A percentile compares a stretch with the other conserved stretches of the same genome.
These are phyloP conservation scores for Canavalia gladiata DNA, from an alignment of 306 rosid species.

Conservation along the genomic window DNA sequence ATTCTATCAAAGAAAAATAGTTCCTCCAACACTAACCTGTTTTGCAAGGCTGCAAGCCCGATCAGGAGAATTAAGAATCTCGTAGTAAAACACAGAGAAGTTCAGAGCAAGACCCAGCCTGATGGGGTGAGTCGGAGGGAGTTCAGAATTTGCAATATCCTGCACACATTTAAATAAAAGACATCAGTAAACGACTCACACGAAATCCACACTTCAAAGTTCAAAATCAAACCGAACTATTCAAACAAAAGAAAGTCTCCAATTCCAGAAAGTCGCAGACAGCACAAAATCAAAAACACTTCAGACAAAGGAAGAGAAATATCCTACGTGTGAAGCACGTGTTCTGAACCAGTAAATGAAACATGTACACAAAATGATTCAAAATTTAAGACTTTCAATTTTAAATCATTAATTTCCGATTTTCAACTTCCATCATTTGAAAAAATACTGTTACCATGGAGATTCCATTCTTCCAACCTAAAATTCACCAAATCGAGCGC, in stretches of 20 bases:
- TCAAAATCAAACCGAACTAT: neutral
- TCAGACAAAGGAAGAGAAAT: slow-evolving; percentile 23
- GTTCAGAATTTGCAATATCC: slow-evolving; percentile 92
- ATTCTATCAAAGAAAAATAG: slow-evolving; percentile 5
- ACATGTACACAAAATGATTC: neutral
- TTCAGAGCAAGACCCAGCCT: slow-evolving; percentile 99
- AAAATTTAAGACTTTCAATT: neutral
- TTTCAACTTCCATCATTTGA: neutral
- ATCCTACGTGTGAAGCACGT: neutral
- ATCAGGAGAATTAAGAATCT: slow-evolving; percentile 97
- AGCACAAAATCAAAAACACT: neutral
- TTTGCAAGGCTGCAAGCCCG: slow-evolving; percentile 95
- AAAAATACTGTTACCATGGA: neutral
- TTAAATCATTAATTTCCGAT: neutral
- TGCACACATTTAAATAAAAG: slow-evolving; percentile 36
- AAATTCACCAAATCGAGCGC: neutral
- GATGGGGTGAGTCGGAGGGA: slow-evolving; percentile 98
- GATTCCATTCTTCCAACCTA: neutral
- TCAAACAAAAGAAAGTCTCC: neutral
- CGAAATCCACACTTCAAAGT: neutral
- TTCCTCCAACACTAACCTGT: slow-evolving; percentile 65
- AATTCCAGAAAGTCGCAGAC: neutral
- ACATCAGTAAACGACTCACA: slow-evolving; percentile 5
- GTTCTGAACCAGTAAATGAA: neutral
- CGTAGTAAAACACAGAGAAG: slow-evolving; percentile 94